These are phyloP conservation scores for Mediolabrus comicus DNA, from an alignment of 108 stramenopile genomes.

Conservation along the genomic window DNA sequence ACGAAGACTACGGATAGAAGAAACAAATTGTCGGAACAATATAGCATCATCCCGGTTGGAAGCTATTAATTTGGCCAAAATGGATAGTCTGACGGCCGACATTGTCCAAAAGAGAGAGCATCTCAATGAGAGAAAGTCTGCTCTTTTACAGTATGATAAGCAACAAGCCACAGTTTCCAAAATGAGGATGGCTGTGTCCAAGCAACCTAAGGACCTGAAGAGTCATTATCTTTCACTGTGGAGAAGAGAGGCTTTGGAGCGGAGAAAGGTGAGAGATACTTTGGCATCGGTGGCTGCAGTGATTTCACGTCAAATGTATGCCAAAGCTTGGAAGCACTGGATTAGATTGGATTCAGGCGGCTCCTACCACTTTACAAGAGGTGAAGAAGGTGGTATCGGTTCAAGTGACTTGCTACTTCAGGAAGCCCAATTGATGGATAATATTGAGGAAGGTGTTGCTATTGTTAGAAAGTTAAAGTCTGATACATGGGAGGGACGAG, in stretches of 20 bases:
- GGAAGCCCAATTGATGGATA: not conserved
- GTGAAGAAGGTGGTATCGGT: not conserved
- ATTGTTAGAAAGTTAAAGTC: not conserved
- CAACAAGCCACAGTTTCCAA: conserved; percentile 19
- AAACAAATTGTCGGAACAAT: not conserved
- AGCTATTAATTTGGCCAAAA: conserved; percentile 15
- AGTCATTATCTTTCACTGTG: conserved; percentile 5
- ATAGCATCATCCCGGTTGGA: conserved; percentile 24
- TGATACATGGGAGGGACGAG: not conserved
- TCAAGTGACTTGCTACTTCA: conserved; percentile 5
- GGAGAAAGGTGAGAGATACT: too few species aligned
- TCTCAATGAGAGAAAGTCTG: conserved; percentile 26
- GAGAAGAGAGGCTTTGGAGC: not conserved
- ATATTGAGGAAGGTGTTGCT: not conserved
- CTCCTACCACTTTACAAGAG: not conserved
- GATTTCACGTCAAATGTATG: not conserved
- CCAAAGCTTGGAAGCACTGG: not conserved
- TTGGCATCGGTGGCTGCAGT: not conserved
- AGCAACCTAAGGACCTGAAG: conserved; percentile 7
- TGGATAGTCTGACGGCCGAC: not conserved
- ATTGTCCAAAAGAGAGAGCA: conserved; percentile 12
- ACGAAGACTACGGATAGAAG: conserved; percentile 27
- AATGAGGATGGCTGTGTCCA: conserved; percentile 24
- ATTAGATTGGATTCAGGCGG: not conserved
- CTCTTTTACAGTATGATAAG: conserved; percentile 14